phyloP scores from a whole-genome alignment of 2,329 filamentous ascomycete species.

The Arthroderma sp. region DNA sequence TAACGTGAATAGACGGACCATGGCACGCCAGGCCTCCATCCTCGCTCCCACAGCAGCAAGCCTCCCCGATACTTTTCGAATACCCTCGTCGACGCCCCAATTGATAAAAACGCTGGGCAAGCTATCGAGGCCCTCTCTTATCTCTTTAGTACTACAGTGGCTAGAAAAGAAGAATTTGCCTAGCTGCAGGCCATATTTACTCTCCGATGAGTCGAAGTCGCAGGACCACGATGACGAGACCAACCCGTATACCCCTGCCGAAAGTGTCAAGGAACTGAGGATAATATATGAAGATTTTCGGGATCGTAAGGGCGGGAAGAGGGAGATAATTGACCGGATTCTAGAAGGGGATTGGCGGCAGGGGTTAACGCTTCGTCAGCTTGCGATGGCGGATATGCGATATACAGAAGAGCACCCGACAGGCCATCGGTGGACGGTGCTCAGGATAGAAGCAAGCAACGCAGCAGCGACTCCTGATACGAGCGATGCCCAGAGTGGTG shows the following conservation, averaged over 20 bases:
- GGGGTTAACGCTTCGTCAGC: slow-evolving; percentile 43
- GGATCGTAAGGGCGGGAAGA: slow-evolving; percentile 40
- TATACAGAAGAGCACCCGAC: slow-evolving; percentile 43
- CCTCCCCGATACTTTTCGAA: slow-evolving; percentile 57
- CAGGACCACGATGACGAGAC: slow-evolving; percentile 47
- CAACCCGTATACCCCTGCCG: slow-evolving; percentile 57
- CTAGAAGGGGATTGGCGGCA: slow-evolving; percentile 47
- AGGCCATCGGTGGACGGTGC: slow-evolving; percentile 42
- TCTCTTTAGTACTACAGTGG: slow-evolving; percentile 66
- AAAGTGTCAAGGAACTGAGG: slow-evolving; percentile 53
- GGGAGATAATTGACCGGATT: slow-evolving; percentile 45
- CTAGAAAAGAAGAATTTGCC: slow-evolving; percentile 54
- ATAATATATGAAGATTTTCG: slow-evolving; percentile 52
- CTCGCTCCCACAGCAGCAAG: slow-evolving; percentile 57
- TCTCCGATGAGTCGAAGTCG: slow-evolving; percentile 18
- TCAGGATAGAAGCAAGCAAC: slow-evolving; percentile 30
- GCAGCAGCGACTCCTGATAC: neutral
- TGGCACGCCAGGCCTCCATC: slow-evolving; percentile 17
- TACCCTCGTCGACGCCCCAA: slow-evolving; percentile 52
- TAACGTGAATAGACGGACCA: neutral
- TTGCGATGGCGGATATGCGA: slow-evolving; percentile 44
- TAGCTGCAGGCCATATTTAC: slow-evolving; percentile 48
- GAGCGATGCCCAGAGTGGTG: slow-evolving; percentile 17
- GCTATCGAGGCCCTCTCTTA: slow-evolving; percentile 58
- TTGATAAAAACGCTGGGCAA: slow-evolving; percentile 56